Conservation (phyloP, 176 grass and related monocot species). For the Hsuehochloa calcarea region DNA sequence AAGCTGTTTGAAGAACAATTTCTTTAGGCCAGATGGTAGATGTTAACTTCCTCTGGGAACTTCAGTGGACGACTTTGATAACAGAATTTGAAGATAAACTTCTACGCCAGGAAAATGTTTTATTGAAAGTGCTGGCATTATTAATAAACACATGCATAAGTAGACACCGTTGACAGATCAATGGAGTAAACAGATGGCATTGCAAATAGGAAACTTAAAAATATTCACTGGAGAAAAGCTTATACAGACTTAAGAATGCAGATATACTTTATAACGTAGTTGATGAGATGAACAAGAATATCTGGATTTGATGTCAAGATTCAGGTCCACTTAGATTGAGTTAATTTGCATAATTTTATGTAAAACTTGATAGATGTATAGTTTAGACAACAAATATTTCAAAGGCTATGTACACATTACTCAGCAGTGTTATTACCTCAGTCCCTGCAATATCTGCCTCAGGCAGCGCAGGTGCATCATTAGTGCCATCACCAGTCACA, state of each 20-base stretch:
- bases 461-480: slow-evolving; percentile 84
- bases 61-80: background rate
- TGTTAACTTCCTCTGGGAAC: background rate
- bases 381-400: background rate
- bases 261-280: background rate
- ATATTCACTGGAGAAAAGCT: background rate
- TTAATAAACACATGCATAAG: background rate
- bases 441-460: slow-evolving; percentile 96
- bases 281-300: background rate
- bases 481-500: slow-evolving; percentile 97
- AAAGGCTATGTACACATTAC: slow-evolving; percentile 4
- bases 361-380: slow-evolving; percentile 8
- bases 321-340: background rate
- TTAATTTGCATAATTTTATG: background rate
- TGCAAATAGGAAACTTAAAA: background rate
- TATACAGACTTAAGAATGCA: background rate
- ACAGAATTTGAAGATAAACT: background rate
- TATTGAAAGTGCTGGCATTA: background rate
- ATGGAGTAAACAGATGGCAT: background rate
- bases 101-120: background rate
- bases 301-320: background rate
- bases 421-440: slow-evolving; percentile 51
- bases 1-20: too few relatives aligned
- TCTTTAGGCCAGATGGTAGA: background rate
- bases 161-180: background rate